phyloP scores from a whole-genome alignment of 1,284 basidiomycete species.

The Puccinia horiana region DNA sequence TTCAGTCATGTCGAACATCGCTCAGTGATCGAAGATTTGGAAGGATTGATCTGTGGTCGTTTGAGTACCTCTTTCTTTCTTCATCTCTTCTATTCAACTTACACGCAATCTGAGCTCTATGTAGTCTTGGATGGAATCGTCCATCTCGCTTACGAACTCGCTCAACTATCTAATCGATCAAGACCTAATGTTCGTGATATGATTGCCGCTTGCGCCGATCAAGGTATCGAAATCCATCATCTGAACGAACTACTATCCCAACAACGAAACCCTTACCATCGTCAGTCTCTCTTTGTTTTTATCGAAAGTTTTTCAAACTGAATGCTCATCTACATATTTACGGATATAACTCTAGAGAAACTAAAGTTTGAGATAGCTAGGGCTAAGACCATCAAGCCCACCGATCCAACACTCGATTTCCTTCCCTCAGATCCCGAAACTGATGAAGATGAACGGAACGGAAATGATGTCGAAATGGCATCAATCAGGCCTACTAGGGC shows the following conservation, averaged over 20 bases:
- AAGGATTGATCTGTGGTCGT: slow-evolving; percentile 39
- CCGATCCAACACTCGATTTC: slow-evolving; percentile 37
- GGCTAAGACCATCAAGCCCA: not conserved
- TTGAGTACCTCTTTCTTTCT: slow-evolving; percentile 1
- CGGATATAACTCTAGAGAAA: too few relatives aligned
- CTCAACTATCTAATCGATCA: slow-evolving; percentile 23
- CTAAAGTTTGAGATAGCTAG: slow-evolving; percentile 25
- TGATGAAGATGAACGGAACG: slow-evolving; percentile 10
- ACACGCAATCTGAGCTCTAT: not conserved
- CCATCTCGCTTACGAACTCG: slow-evolving; percentile 34
- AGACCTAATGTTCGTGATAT: slow-evolving; percentile 43
- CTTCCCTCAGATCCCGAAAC: slow-evolving; percentile 45
- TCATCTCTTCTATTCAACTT: not conserved
- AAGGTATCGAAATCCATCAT: slow-evolving; percentile 40
- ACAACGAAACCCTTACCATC: not conserved
- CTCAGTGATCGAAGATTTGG: slow-evolving; percentile 33
- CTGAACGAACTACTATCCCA: slow-evolving; percentile 12
- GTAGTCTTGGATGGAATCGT: slow-evolving; percentile 43
- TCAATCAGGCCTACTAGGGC: not conserved
- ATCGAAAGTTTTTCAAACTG: not conserved
- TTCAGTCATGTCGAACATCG: slow-evolving; percentile 38
- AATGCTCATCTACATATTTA: not conserved
- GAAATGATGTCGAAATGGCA: not conserved
- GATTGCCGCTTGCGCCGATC: slow-evolving; percentile 37
- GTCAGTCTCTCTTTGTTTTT: not conserved